Percentiles rank a stretch among this genome's conserved stretches.
Evolutionary conservation across 75 land plant species (phyloP).

Genomic region (Selaginella tamariscina): DNA sequence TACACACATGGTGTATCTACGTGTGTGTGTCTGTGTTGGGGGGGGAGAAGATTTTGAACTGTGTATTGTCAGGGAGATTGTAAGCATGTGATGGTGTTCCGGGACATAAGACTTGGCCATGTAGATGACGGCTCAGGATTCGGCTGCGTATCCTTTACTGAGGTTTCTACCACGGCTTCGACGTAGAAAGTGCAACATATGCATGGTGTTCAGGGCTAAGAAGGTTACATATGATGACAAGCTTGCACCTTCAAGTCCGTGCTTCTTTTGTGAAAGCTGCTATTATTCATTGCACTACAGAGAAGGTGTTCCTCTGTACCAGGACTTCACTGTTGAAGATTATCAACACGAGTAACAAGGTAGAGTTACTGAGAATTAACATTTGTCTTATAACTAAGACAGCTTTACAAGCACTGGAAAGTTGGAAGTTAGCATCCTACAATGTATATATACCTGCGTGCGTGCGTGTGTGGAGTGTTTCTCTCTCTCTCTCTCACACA

Average conservation of each 20-base stretch:
- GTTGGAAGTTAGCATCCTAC: too few species aligned
- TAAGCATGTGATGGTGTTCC: slow-evolving; percentile 66
- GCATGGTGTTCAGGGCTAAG: slow-evolving; percentile 50
- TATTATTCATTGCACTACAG: slow-evolving; percentile 66
- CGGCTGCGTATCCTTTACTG: slow-evolving; percentile 52
- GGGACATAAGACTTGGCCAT: slow-evolving; percentile 77
- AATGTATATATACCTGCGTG: too few species aligned
- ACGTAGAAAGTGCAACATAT: slow-evolving; percentile 57
- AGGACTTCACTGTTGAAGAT: slow-evolving; percentile 50
- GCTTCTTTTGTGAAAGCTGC: slow-evolving; percentile 80
- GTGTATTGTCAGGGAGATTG: slow-evolving; percentile 58
- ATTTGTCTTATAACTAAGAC: too few species aligned
- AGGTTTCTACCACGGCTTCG: slow-evolving; percentile 38
- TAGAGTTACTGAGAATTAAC: slow-evolving; percentile 9
- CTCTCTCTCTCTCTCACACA: too few species aligned
- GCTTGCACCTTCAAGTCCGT: slow-evolving; percentile 66
- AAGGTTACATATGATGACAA: slow-evolving; percentile 80
- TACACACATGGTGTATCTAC: background rate
- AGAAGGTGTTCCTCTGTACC: slow-evolving; percentile 42
- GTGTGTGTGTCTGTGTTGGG: background rate
- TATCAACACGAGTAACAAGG: slow-evolving; percentile 30
- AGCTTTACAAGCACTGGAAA: too few species aligned
- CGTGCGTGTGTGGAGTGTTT: too few species aligned
- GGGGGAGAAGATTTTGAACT: background rate
- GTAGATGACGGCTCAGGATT: slow-evolving; percentile 60